These are phyloP conservation scores for Boletus sp. DNA, from an alignment of 768 basidiomycete genomes.

Conservation along the genomic window DNA sequence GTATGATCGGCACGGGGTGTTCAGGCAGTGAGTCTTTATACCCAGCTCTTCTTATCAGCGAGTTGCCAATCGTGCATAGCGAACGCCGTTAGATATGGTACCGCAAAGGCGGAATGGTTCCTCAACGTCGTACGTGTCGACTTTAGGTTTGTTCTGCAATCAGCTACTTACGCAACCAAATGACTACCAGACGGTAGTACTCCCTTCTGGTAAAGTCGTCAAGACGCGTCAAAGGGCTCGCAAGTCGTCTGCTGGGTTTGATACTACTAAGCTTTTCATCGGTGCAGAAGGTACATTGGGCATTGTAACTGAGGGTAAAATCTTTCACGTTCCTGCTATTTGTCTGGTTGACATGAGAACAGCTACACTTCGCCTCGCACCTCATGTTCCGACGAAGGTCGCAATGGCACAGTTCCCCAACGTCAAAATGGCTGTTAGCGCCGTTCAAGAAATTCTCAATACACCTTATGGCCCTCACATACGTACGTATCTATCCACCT, in stretches of 20 bases:
- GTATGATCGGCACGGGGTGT: conserved; percentile 87
- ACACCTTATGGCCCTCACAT: conserved; percentile 68
- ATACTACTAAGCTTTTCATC: conserved; percentile 84
- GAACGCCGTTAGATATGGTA: conserved; percentile 83
- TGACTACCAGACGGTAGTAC: conserved; percentile 66
- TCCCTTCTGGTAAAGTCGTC: conserved; percentile 82
- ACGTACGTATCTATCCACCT: conserved; percentile 45
- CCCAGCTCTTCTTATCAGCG: background rate
- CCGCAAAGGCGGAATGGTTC: conserved; percentile 87
- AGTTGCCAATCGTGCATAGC: conserved; percentile 37
- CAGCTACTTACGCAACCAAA: background rate
- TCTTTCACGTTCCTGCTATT: background rate
- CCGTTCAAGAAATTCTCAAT: conserved; percentile 79
- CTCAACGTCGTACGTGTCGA: conserved; percentile 60
- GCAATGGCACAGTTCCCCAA: conserved; percentile 86
- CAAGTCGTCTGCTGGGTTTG: conserved; percentile 87
- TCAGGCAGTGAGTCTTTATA: conserved; percentile 62
- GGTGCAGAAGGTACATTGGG: conserved; percentile 90
- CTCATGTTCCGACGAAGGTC: conserved; percentile 77
- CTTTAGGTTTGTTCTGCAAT: background rate
- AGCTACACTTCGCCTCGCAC: conserved; percentile 84
- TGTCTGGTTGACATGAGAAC: background rate
- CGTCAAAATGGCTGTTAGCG: conserved; percentile 73
- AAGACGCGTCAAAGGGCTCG: conserved; percentile 78
- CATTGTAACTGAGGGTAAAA: conserved; percentile 78